These are phyloP conservation scores for Phytophthora syringae DNA, from an alignment of 352 stramenopile species.

Conservation along the genomic window DNA sequence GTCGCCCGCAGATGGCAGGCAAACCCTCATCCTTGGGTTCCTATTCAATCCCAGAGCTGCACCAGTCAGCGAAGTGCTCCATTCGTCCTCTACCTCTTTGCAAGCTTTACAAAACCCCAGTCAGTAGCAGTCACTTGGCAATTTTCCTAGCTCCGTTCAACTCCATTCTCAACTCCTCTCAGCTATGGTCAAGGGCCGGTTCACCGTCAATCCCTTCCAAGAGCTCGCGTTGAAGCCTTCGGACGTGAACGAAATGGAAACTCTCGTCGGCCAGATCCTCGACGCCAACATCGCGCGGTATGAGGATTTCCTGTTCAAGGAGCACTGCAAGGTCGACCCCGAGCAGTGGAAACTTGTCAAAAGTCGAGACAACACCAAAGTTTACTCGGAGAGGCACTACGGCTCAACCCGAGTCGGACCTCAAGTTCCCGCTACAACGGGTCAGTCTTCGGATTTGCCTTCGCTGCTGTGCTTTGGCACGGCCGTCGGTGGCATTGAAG, in stretches of 20 bases:
- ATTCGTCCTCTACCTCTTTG: slow-evolving; percentile 16
- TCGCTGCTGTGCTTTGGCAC: slow-evolving; percentile 43
- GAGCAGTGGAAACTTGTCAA: slow-evolving; percentile 46
- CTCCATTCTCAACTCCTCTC: not conserved
- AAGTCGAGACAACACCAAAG: slow-evolving; percentile 33
- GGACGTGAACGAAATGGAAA: slow-evolving; percentile 32
- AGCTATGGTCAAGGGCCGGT: slow-evolving; percentile 34
- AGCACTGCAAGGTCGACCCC: slow-evolving; percentile 31
- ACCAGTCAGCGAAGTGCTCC: not conserved
- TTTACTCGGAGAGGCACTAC: slow-evolving; percentile 34
- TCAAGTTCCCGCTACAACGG: slow-evolving; percentile 12
- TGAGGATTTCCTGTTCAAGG: slow-evolving; percentile 40
- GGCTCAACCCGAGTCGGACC: slow-evolving; percentile 25
- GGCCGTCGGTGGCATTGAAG: slow-evolving; percentile 45
- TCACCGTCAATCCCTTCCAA: slow-evolving; percentile 45
- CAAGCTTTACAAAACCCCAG: no score
- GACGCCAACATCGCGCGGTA: slow-evolving; percentile 38
- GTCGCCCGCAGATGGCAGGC: slow-evolving; percentile 5
- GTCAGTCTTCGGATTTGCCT: slow-evolving; percentile 27
- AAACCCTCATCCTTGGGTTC: slow-evolving; percentile 15
- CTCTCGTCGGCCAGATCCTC: slow-evolving; percentile 36
- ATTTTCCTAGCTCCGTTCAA: slow-evolving; percentile 16
- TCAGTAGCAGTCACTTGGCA: slow-evolving; percentile 13
- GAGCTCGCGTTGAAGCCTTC: slow-evolving; percentile 33
- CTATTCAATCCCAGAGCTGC: no score